Percentiles rank a stretch among this genome's conserved stretches.
phyloP scores from a whole-genome alignment of 768 basidiomycete genomes.

The Hygrophoropsis aurantiaca region DNA sequence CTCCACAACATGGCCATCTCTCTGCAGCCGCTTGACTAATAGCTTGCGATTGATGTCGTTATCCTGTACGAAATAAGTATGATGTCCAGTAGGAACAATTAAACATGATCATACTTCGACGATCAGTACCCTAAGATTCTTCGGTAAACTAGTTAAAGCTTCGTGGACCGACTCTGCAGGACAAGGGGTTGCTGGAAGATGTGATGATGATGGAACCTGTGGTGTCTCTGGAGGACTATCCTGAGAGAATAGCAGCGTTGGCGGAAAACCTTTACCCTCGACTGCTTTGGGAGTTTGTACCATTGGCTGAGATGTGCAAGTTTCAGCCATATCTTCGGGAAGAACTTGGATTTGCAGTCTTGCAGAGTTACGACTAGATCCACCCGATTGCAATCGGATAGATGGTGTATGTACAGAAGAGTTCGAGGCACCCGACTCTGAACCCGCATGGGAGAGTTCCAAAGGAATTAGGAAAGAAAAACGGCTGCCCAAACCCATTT shows the following conservation, averaged over 20 bases:
- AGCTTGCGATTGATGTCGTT: constrained; percentile 74
- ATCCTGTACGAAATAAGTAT: constrained; percentile 42
- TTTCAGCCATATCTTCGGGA: no score
- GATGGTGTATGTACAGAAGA: constrained; percentile 1
- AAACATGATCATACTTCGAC: constrained; percentile 56
- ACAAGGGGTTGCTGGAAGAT: no score
- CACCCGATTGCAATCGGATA: constrained; percentile 1
- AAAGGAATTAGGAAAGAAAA: constrained; percentile 77
- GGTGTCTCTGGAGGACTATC: no score
- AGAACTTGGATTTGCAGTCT: constrained; percentile 43
- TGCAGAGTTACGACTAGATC: constrained; percentile 9
- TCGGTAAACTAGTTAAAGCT: no score
- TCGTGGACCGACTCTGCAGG: no score
- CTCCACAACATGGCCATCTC: constrained; percentile 66
- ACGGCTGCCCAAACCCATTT: constrained; percentile 60
- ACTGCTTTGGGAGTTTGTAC: no score
- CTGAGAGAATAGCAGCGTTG: no score
- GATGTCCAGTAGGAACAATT: not conserved
- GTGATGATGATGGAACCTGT: no score
- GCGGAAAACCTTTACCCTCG: no score
- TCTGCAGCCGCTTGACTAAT: constrained; percentile 62
- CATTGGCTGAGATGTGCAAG: no score
- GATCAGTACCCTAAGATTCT: constrained; percentile 36
- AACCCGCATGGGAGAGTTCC: constrained; percentile 34
- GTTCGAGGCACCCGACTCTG: constrained; percentile 8